Evolutionary conservation across 441 rosid species (phyloP).

Genomic region (Eruca vesicaria): DNA sequence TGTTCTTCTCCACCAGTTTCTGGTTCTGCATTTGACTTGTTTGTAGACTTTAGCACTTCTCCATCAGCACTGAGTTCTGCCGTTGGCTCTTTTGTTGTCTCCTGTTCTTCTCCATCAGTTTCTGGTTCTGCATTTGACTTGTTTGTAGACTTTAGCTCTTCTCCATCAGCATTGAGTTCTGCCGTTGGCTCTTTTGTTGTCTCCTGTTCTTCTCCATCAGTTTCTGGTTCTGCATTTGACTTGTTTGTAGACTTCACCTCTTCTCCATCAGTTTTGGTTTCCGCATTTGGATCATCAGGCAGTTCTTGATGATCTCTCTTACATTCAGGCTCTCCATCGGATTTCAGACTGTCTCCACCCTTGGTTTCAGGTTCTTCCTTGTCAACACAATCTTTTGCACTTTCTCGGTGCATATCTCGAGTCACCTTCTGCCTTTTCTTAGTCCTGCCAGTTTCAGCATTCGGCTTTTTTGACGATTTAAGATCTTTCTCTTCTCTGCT

Average conservation of each 20-base stretch:
- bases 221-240: background rate
- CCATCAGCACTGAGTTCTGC: background rate
- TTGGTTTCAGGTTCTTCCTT: constrained; percentile 15
- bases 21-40: background rate
- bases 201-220: constrained; percentile 2
- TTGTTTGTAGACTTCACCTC: background rate
- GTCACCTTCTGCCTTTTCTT: constrained; percentile 20
- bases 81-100: background rate
- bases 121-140: background rate
- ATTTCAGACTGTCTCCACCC: constrained; percentile 3
- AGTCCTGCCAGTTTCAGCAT: constrained; percentile 12
- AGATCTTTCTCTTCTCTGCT: constrained; percentile 2
- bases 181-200: background rate
- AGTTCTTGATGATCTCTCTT: constrained; percentile 5
- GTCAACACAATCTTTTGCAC: constrained; percentile 1
- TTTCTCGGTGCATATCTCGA: background rate
- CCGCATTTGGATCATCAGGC: constrained; percentile 3
- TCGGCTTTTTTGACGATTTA: background rate
- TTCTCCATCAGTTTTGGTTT: constrained; percentile 18
- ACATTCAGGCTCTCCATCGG: constrained; percentile 4
- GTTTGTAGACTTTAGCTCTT: background rate
- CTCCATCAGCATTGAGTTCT: background rate
- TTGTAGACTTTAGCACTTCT: background rate
- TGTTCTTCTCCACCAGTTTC: constrained; percentile 6
- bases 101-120: constrained; percentile 4